These are phyloP conservation scores for Kurtzmaniella natalensis DNA, from an alignment of 1,139 yeast genomes.

Conservation along the genomic window DNA sequence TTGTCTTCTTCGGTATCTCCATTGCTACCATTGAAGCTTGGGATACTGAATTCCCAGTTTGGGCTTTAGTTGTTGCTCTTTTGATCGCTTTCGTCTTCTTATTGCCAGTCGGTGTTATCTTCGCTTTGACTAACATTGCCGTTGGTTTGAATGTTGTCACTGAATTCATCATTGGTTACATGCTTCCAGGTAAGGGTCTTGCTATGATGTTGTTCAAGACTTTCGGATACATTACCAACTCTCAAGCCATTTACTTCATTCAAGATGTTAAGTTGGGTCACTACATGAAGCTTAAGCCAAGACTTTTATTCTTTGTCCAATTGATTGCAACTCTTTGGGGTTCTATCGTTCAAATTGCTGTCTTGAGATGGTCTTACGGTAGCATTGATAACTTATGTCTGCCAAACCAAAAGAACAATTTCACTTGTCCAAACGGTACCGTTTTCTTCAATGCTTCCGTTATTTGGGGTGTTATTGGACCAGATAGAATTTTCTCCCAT, in stretches of 20 bases:
- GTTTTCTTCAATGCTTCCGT: slow-evolving; percentile 45
- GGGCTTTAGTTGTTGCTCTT: slow-evolving; percentile 35
- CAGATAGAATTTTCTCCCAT: slow-evolving; percentile 30
- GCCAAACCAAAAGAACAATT: slow-evolving; percentile 33
- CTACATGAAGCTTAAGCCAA: slow-evolving; percentile 50
- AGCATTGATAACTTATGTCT: slow-evolving; percentile 47
- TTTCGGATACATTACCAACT: slow-evolving; percentile 47
- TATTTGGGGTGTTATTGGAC: slow-evolving; percentile 45
- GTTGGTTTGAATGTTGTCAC: slow-evolving; percentile 46
- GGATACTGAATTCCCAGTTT: slow-evolving; percentile 43
- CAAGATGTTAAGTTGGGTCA: slow-evolving; percentile 55
- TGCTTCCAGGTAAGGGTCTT: slow-evolving; percentile 45
- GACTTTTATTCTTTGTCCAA: slow-evolving; percentile 42
- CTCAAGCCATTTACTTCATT: slow-evolving; percentile 50
- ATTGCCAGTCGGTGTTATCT: slow-evolving; percentile 41
- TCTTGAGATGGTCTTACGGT: slow-evolving; percentile 41
- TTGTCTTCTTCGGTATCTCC: slow-evolving; percentile 35
- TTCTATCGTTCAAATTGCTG: slow-evolving; percentile 40
- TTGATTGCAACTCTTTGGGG: slow-evolving; percentile 45
- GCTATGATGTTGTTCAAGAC: slow-evolving; percentile 48
- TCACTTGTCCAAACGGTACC: slow-evolving; percentile 42
- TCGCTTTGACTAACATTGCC: slow-evolving; percentile 38
- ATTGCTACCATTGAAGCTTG: slow-evolving; percentile 36
- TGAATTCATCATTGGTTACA: slow-evolving; percentile 43
- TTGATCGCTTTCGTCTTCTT: slow-evolving; percentile 38